Conservation (phyloP, 176 grass and related monocot genomes). For the Pharus latifolius region DNA sequence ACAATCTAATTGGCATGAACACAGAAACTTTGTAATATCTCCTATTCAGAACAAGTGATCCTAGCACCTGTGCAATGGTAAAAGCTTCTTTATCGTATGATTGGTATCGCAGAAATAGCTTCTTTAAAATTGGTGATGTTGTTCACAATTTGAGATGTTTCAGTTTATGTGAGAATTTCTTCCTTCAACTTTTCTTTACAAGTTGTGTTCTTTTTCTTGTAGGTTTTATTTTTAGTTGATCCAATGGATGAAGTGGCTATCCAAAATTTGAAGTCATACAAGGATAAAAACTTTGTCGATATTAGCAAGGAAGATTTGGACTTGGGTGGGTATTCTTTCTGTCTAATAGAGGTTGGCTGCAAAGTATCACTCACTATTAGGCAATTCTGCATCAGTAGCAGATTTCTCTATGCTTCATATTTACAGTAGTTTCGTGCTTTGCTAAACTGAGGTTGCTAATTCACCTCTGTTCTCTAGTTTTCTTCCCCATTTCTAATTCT, state of each 20-base stretch:
- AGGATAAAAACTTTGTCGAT: constrained; percentile 94
- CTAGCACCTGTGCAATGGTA: not conserved
- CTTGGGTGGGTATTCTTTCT: constrained; percentile 32
- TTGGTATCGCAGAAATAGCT: not conserved
- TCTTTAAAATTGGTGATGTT: not conserved
- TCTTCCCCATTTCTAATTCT: constrained; percentile 13
- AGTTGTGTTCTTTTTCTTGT: constrained; percentile 23
- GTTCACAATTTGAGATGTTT: too few relatives aligned
- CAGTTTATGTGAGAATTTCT: too few relatives aligned
- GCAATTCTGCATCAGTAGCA: too few relatives aligned
- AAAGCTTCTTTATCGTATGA: not conserved
- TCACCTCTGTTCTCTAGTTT: not conserved
- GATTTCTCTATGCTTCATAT: not conserved
- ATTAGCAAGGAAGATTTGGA: constrained; percentile 99
- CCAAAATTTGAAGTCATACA: constrained; percentile 86
- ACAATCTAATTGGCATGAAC: not conserved
- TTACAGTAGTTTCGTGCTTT: not conserved
- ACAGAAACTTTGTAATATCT: not conserved
- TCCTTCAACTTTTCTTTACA: too few relatives aligned
- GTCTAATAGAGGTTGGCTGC: not conserved
- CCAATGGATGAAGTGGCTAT: constrained; percentile 97
- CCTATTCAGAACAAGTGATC: not conserved
- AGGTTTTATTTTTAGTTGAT: constrained; percentile 94
- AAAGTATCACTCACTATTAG: too few relatives aligned
- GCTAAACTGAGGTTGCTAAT: too few relatives aligned